phyloP scores from a whole-genome alignment of 2,329 filamentous ascomycete genomes.

The Monosporascus cannonballus region DNA sequence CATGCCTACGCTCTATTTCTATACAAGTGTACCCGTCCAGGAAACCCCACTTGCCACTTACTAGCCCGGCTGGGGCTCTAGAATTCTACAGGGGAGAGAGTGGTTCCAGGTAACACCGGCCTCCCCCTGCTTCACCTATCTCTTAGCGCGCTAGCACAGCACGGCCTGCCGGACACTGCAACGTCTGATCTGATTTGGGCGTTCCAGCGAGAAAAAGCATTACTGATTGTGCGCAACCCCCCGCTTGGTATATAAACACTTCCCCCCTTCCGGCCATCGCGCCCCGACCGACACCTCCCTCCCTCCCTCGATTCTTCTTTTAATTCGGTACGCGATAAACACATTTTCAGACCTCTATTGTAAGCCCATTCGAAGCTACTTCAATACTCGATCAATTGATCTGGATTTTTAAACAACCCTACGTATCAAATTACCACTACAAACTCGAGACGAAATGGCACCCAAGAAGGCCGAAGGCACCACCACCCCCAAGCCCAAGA shows the following conservation, averaged over 20 bases:
- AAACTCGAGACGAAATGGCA: conserved; percentile 42
- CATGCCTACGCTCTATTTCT: no score
- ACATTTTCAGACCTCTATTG: conserved; percentile 9
- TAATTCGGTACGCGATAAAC: conserved; percentile 15
- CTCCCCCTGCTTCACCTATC: background rate
- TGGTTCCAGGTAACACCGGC: background rate
- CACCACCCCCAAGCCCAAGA: conserved; percentile 43
- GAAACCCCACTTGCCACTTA: no score
- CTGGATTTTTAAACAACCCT: conserved; percentile 9
- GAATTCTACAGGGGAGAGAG: no score
- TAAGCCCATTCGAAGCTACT: conserved; percentile 16
- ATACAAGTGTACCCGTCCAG: no score
- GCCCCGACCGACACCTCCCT: conserved; percentile 33
- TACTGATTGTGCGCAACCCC: conserved; percentile 53
- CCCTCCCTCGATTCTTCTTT: conserved; percentile 32
- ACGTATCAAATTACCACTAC: conserved; percentile 12
- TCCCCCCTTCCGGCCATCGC: conserved; percentile 48
- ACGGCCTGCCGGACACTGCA: conserved; percentile 4
- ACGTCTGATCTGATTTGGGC: conserved; percentile 15
- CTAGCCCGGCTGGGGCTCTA: no score
- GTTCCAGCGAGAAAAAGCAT: conserved; percentile 20
- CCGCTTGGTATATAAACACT: conserved; percentile 55
- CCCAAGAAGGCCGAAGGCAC: conserved; percentile 49
- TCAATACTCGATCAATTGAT: conserved; percentile 19
- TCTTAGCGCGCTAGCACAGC: background rate